Base-by-base conservation (phyloP, 768 basidiomycete genomes). In the Mycena capillaripes region DNA sequence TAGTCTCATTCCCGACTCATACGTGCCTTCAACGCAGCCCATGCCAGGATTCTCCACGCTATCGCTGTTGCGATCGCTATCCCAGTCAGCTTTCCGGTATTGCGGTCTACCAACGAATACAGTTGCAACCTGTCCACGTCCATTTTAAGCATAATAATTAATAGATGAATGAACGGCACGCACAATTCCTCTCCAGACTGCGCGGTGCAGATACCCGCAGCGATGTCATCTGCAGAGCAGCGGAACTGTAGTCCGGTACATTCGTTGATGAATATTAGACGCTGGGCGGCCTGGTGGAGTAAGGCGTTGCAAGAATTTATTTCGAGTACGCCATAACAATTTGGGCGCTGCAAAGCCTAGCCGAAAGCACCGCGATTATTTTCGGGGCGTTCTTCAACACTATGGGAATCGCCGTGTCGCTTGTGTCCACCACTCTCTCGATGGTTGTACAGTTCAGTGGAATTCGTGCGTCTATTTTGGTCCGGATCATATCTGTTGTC, bases 251-350 rank as follows among this genome's bases (percentile, higher is more conserved):
- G 53, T n/a, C 75, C 75, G n/a, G 60, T 4, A 16, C 68, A 70
- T 70, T 75, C 75, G 65, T 75, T 75, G 68, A 75, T 75, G 38
- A 75, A 72, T 38, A 67, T 60, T 34, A 73, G n/a, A 6, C 71
- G 75, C 59, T 73, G 71, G 3, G 65, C 42, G 5, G 71, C 29
- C 71, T 72, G 30, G 14, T 19, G 12, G 5, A 8, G 9, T 8
- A 23, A 14, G 14, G 19, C 1, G n/a, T 50, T 14, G 19, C 5
- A 44, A 11, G 17, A 30, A 14, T n/a, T 30, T 44, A 63, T 69
- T 52, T 75, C 73, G 21, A 75, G 75, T 72, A 11, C 71, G 71
- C 75, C 75, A 75, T n/a, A 5, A 69, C 75, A 23, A 75, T 72
- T 70, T 71, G 23, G n/a, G n/a, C n/a, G n/a, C n/a, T n/a, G n/a